phyloP scores from a whole-genome alignment of 129 eudicot genomes.

The Artemisia tridentata region DNA sequence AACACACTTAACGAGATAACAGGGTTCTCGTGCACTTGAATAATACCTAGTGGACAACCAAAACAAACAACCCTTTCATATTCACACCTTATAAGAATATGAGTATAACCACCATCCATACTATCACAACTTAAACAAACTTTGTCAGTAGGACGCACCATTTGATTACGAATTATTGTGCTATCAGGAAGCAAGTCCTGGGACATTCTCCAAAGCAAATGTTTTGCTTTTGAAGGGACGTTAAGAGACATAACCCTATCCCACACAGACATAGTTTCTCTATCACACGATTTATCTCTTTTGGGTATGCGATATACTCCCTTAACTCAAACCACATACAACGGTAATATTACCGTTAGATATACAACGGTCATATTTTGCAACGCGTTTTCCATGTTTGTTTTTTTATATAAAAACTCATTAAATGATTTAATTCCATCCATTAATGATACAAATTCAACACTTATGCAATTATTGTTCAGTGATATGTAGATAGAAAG shows the following conservation, averaged over 20 bases:
- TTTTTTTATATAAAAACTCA: too few species aligned
- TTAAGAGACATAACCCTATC: slow-evolving; percentile 16
- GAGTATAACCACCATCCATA: slow-evolving; percentile 8
- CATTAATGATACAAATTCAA: too few species aligned
- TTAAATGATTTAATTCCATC: too few species aligned
- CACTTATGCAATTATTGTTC: too few species aligned
- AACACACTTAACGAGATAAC: slow-evolving; percentile 12
- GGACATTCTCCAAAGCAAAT: slow-evolving; percentile 16
- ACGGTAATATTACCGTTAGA: background rate
- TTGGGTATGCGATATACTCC: background rate
- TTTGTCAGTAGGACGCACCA: background rate
- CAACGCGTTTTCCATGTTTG: too few species aligned
- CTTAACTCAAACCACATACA: background rate
- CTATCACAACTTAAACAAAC: slow-evolving; percentile 10
- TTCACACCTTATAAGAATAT: slow-evolving; percentile 10
- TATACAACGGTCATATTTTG: too few species aligned
- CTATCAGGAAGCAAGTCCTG: slow-evolving; percentile 9
- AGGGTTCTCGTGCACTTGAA: background rate
- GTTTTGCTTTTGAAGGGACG: slow-evolving; percentile 19
- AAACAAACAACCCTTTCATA: slow-evolving; percentile 16
- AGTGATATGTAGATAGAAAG: too few species aligned
- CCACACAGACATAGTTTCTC: background rate
- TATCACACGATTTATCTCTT: background rate
- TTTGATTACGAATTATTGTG: background rate
- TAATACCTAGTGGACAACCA: background rate